phyloP scores from a whole-genome alignment of 1,284 basidiomycete genomes.

The Ustilago vetiveriae region DNA sequence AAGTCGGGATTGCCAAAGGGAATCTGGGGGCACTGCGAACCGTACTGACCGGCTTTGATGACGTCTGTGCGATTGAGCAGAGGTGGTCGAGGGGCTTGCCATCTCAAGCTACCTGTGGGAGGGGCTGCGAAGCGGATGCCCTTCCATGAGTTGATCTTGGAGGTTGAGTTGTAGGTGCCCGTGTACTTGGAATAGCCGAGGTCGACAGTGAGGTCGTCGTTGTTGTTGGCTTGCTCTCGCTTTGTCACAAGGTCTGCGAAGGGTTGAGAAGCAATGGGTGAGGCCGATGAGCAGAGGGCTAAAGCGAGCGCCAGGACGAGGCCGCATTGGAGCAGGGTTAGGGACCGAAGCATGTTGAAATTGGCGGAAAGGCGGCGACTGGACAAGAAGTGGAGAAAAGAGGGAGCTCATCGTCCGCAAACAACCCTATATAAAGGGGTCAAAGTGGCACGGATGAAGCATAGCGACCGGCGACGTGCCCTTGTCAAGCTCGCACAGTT shows the following conservation, averaged over 20 bases:
- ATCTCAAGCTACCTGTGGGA: slow-evolving; percentile 29
- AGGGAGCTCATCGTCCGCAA: too few relatives aligned
- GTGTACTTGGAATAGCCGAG: slow-evolving; percentile 30
- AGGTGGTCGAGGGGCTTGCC: slow-evolving; percentile 30
- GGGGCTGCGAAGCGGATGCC: slow-evolving; percentile 46
- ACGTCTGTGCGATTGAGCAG: slow-evolving; percentile 9
- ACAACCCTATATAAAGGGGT: too few relatives aligned
- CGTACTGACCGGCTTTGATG: slow-evolving; percentile 29
- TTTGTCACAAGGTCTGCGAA: slow-evolving; percentile 26
- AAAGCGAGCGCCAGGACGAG: slow-evolving; percentile 11
- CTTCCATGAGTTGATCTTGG: slow-evolving; percentile 27
- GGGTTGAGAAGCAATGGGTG: slow-evolving; percentile 15
- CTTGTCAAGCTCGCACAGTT: too few relatives aligned
- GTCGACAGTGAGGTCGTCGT: slow-evolving; percentile 26
- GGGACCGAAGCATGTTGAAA: slow-evolving; percentile 1
- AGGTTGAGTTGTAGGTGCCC: slow-evolving; percentile 20
- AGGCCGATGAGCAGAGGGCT: background rate
- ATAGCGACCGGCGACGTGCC: too few relatives aligned
- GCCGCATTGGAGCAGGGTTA: slow-evolving; percentile 7
- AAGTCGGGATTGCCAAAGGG: slow-evolving; percentile 22
- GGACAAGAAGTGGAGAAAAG: background rate
- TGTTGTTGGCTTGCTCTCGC: background rate
- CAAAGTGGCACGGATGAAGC: too few relatives aligned
- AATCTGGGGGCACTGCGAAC: slow-evolving; percentile 24
- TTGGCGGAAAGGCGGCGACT: background rate